Evolutionary conservation across 768 basidiomycete species (phyloP), one percentile per base, ranked within the genome.

Genomic region (Boletus speciosus): DNA sequence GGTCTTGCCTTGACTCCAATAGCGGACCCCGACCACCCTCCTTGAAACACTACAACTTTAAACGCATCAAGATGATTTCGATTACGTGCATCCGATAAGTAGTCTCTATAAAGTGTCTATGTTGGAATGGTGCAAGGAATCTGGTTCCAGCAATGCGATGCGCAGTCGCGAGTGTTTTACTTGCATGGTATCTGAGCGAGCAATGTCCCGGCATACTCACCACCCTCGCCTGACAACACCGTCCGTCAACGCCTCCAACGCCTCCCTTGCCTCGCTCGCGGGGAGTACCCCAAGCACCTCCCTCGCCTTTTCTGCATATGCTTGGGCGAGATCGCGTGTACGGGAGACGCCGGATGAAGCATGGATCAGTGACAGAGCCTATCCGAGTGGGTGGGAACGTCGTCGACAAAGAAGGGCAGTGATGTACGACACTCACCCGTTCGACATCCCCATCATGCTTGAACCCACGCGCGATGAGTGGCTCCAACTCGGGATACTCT

Each of bases 401-500:
- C 45, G 19, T 57, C 6, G 47, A 39, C 32, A 34, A 47, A 32
- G 34, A 3, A 6, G 34, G 6, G 8, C 1, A 39, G 11, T 2
- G 12, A 25, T 15, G 11, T 25, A 21, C 14, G 41, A 40, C 10
- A 61, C 85, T 63, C 70, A 92, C 93, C 59, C 77, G 71, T 57
- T 94, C 86, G 42, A 90, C 83, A 63, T 98, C 95, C 23, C 92
- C 93, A 31, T 82, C 78, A 11, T 78, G 71, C 23, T 79, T 73
- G 71, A 96, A 93, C 72, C 87, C 84, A 39, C 95, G 83, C 44
- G 78, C 77, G 55, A 98, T 91, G 55, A 97, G 72, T 3, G 84
- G 81, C 25, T 83, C 82, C 66, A 98, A 71, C 59, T 84, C 82
- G 4, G 88, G 82, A 66, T 89, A 79, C 66, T 93, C 85, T 68